phyloP scores from a whole-genome alignment of 306 rosid genomes.

The Medicago truncatula region DNA sequence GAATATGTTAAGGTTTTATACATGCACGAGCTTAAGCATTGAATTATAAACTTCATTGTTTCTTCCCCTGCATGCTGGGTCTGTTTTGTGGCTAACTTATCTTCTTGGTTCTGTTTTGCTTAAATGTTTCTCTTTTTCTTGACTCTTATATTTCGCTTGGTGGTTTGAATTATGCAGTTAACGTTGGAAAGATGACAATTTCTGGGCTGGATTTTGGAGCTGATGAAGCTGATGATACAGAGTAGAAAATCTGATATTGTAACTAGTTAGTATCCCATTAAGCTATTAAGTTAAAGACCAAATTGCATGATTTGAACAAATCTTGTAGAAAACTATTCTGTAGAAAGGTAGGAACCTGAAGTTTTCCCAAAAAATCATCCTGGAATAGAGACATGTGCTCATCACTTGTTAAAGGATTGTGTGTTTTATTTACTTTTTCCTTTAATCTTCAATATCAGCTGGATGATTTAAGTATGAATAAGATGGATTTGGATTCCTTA shows the following conservation, averaged over 20 bases:
- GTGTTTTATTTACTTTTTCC: not conserved
- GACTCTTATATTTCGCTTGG: conserved; percentile 27
- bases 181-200: conserved; percentile 83
- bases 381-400: not conserved
- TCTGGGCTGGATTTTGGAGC: conserved; percentile 68
- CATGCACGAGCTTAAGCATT: conserved; percentile 10
- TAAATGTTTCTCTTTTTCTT: too few species aligned
- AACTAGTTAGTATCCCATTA: conserved; percentile 24
- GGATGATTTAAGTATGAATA: not conserved
- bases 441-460: too few species aligned
- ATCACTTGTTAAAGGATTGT: not conserved
- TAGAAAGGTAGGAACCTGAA: not conserved
- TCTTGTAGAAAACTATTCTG: conserved; percentile 19
- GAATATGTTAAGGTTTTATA: not conserved
- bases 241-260: conserved; percentile 34
- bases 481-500: not conserved
- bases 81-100: too few species aligned
- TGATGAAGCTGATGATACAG: conserved; percentile 51
- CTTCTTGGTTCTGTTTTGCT: too few species aligned
- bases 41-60: not conserved
- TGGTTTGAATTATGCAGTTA: conserved; percentile 60
- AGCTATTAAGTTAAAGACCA: not conserved
- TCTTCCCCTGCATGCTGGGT: too few species aligned
- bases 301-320: conserved; percentile 34
- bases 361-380: too few species aligned